phyloP scores from a whole-genome alignment of 495 filamentous ascomycete species.

The Lasiosphaeris hirsuta region DNA sequence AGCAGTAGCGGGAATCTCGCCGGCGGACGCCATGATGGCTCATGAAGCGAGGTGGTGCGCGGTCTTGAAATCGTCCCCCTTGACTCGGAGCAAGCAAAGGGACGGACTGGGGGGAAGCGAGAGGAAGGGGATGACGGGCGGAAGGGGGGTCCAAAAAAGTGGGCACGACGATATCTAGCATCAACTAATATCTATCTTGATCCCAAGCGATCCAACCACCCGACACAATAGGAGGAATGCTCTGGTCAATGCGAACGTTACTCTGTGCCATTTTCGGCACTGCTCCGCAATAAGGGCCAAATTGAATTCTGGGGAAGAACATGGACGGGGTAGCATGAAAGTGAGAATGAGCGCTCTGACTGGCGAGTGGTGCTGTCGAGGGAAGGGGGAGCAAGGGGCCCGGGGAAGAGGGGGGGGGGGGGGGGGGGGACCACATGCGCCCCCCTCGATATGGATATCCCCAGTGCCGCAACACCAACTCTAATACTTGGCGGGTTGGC shows the following conservation, averaged over 20 bases:
- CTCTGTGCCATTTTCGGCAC: slow-evolving; percentile 18
- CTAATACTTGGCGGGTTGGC: slow-evolving; percentile 13
- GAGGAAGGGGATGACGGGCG: not conserved
- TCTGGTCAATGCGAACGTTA: slow-evolving; percentile 2
- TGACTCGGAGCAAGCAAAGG: not conserved
- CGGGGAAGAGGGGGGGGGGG: not conserved
- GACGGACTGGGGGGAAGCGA: not conserved
- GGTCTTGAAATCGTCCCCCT: not conserved
- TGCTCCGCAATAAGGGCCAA: slow-evolving; percentile 12
- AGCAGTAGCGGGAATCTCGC: too few species aligned
- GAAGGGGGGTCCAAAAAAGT: slow-evolving; percentile 8
- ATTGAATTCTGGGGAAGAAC: slow-evolving; percentile 15
- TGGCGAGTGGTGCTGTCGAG: not conserved
- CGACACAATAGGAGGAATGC: not conserved
- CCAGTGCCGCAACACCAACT: slow-evolving; percentile 6
- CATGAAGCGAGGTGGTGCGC: not conserved
- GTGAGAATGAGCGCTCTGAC: too few species aligned
- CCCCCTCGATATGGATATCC: not conserved
- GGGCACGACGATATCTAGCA: slow-evolving; percentile 10
- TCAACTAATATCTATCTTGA: not conserved
- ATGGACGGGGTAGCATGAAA: not conserved
- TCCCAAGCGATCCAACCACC: not conserved
- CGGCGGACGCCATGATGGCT: slow-evolving; percentile 6
- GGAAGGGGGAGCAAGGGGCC: not conserved
- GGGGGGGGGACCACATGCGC: not conserved